A percentile compares a stretch with the other conserved stretches of the same genome.
Evolutionary conservation across 192 early-diverging fungal genomes (phyloP).

Genomic region (Backusella circina): DNA sequence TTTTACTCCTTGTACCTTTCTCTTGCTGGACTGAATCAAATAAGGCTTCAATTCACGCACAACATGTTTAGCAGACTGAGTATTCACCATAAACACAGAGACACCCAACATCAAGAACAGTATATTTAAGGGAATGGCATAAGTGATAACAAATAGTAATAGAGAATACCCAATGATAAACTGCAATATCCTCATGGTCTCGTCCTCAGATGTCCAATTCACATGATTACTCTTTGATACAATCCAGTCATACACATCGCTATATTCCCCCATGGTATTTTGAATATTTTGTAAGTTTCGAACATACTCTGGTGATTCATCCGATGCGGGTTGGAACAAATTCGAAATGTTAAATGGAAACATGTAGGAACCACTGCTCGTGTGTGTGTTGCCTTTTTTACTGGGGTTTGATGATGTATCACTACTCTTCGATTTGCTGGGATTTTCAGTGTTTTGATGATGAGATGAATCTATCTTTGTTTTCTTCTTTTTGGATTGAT

Average conservation of each 20-base stretch:
- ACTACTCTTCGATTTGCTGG: neutral
- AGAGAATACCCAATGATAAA: slow-evolving; percentile 33
- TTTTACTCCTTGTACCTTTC: neutral
- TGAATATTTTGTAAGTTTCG: slow-evolving; percentile 74
- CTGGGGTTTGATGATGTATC: neutral
- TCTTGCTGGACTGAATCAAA: neutral
- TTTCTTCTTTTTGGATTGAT: neutral
- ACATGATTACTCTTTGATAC: slow-evolving; percentile 33
- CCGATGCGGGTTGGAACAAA: slow-evolving; percentile 9
- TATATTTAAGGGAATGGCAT: slow-evolving; percentile 43
- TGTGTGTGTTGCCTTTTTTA: neutral
- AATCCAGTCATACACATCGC: slow-evolving; percentile 45
- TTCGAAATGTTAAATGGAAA: slow-evolving; percentile 10
- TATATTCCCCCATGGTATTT: slow-evolving; percentile 68
- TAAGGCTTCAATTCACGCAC: slow-evolving; percentile 8
- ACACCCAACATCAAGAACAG: slow-evolving; percentile 53
- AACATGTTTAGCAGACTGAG: slow-evolving; percentile 43
- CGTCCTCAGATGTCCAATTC: slow-evolving; percentile 48
- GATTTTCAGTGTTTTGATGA: neutral
- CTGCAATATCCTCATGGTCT: slow-evolving; percentile 41
- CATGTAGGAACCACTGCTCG: neutral
- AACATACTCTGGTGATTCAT: slow-evolving; percentile 54
- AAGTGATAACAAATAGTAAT: slow-evolving; percentile 30
- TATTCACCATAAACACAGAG: slow-evolving; percentile 54
- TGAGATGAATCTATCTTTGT: neutral